Evolutionary conservation across 306 rosid species (phyloP), one percentile per base, ranked within the genome.

Genomic region (Ammopiptanthus mongolicus): DNA sequence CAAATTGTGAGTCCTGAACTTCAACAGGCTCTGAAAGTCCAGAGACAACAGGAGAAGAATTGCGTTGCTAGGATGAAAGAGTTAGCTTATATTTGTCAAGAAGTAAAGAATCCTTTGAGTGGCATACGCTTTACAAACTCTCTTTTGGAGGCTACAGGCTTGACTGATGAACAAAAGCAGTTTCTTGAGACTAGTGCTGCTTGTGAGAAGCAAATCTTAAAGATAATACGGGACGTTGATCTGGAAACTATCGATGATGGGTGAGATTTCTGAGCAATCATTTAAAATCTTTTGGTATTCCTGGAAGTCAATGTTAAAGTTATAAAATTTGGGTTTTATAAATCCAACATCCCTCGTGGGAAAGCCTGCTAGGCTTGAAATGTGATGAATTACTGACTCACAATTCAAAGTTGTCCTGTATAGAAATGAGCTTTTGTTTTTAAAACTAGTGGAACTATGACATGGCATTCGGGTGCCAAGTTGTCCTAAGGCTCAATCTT

Each of bases 101-200:
- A 89, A 86, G 78, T 96, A 65, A 96, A 92, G 75, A 88, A 86
- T 80, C 99, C 99, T 41, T 75, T 96, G 79, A 92, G 85, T 79
- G 99, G 99, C 61, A 90, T 92, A 69, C 88, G 92, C 82, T 96
- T 96, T 80, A 87, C 98, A 19, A 90, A 88, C 86, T 92, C 98
- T 22, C 99, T 96, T 84, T 84, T 92, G 89, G 96, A 88, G 78
- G 86, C 90, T 78, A 96, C 98, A n/a, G 90, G 87, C 51, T 83
- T 96, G 80, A 88, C 90, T 4, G 91, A 96, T 71, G 98, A 96
- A 65, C 99, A 96, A 78, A 96, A 82, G 79, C 98, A 92, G 84
- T 88, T 89, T 82, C 88, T 96, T 57, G 99, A 96, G 86, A 96
- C 98, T 58, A 89, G 92, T 82, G 72, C 81, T 56, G 94, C 99